phyloP scores from a whole-genome alignment of 257 asterid genomes.

The Nicotiana sylvestris region DNA sequence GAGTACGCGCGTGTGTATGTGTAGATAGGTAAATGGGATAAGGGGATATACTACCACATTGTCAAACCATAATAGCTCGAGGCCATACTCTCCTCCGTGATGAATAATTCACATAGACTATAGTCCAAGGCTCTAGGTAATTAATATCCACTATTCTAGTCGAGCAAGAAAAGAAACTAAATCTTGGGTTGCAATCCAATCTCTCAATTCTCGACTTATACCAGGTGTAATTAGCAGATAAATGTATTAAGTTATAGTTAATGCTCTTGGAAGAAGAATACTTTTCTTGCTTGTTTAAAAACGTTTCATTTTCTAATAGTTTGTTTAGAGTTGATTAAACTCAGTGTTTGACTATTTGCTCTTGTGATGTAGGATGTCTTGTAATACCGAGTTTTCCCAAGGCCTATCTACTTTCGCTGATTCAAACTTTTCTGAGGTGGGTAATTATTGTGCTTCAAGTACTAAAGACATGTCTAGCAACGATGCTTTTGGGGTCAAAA shows the following conservation, averaged over 20 bases:
- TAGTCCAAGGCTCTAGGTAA: background rate
- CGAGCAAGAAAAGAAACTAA: background rate
- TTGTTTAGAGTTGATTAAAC: background rate
- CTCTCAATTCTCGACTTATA: background rate
- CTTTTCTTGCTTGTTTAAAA: background rate
- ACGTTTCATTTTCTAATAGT: background rate
- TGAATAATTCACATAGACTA: constrained; percentile 2
- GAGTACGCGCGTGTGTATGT: background rate
- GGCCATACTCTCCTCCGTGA: background rate
- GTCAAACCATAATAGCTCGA: background rate
- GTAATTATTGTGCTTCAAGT: constrained; percentile 21
- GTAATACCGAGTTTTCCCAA: constrained; percentile 19
- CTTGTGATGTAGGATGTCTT: constrained; percentile 4
- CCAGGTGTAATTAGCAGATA: background rate
- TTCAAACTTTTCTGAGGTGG: constrained; percentile 33
- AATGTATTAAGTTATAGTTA: background rate
- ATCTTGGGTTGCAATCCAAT: background rate
- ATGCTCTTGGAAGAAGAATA: background rate
- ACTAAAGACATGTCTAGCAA: constrained; percentile 23
- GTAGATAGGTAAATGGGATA: constrained; percentile 4
- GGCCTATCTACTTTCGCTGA: constrained; percentile 24
- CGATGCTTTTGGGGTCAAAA: constrained; percentile 22
- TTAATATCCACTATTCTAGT: background rate
- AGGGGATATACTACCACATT: background rate
- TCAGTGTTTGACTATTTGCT: background rate